These are phyloP conservation scores for Penicillium sp. DNA, from an alignment of 2,329 filamentous ascomycete genomes.

Conservation along the genomic window DNA sequence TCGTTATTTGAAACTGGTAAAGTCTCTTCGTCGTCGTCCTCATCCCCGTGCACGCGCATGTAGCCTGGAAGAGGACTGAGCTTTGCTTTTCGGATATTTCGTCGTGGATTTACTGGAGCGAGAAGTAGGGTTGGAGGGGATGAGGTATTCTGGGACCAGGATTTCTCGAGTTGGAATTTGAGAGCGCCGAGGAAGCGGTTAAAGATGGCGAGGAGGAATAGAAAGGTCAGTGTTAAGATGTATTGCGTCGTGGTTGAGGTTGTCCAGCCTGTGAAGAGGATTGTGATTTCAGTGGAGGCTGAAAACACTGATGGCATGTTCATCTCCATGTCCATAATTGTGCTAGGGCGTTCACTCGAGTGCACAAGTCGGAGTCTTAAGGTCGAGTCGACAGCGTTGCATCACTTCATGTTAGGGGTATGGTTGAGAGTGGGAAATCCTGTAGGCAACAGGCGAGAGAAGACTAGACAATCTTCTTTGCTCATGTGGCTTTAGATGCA, in stretches of 20 bases:
- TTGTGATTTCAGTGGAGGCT: slow-evolving; percentile 1
- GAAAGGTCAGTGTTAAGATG: not conserved
- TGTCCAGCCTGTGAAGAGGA: slow-evolving; percentile 10
- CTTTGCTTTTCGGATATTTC: not conserved
- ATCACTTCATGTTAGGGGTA: not conserved
- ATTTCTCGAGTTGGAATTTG: slow-evolving; percentile 8
- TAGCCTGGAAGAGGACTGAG: slow-evolving; percentile 2
- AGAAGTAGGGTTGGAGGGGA: not conserved
- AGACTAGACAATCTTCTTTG: not conserved
- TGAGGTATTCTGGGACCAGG: not conserved
- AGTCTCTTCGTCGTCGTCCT: not conserved
- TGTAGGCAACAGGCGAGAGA: not conserved
- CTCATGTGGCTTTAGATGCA: not conserved
- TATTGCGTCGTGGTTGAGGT: slow-evolving; percentile 5
- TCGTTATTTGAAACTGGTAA: not conserved
- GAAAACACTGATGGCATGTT: slow-evolving; percentile 7
- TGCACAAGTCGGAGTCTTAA: not conserved
- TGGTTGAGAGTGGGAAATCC: not conserved
- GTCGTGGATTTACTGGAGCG: not conserved
- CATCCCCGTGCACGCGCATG: not conserved
- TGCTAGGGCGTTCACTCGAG: not conserved
- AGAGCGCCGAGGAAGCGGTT: slow-evolving; percentile 9
- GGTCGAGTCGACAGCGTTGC: not conserved
- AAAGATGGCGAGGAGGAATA: slow-evolving; percentile 9
- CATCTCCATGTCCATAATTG: not conserved